Evolutionary conservation across 768 basidiomycete genomes (phyloP), one percentile per base, ranked within the genome.

Genomic region (Serendipita indica): DNA sequence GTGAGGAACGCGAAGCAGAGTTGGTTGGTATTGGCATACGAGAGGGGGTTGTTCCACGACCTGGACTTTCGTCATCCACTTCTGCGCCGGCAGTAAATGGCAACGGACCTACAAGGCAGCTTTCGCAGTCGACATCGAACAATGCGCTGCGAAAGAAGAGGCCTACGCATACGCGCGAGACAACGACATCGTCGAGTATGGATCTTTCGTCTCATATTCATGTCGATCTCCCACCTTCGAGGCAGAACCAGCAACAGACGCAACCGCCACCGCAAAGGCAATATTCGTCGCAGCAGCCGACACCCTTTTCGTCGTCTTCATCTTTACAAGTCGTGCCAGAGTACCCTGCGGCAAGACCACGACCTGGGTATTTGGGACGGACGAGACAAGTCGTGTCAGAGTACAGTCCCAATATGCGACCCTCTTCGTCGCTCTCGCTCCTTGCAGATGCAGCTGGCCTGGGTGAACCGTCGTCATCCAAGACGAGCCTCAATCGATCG

Each of bases 1-100:
- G 49, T 7, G 49, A 54, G 32, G 49, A 54, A 30, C 20, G 49
- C 10, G 49, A 54, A n/a, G 49, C 49, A n/a, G 49, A 10, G 16
- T 16, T 54, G 16, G n/a, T 28, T 18, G 20, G 16, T n/a, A 22
- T 54, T 20, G 49, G 22, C 7, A 4, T 16, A 54, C 20, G 30
- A 32, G 30, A 54, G n/a, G 35, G 35, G 10, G n/a, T 37, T n/a
- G n/a, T n/a, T n/a, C n/a, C n/a, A n/a, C n/a, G n/a, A n/a, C n/a
- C n/a, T n/a, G n/a, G n/a, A n/a, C n/a, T n/a, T n/a, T n/a, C n/a
- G n/a, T n/a, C n/a, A n/a, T n/a, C n/a, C n/a, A n/a, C 18, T 18
- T 43, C 41, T 7, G 16, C 20, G 10, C 30, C 20, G n/a, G 30
- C 20, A 4, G 30, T 16, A 27, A 54, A 54, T 54, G 49, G 22